Conservation (phyloP, 2,329 filamentous ascomycete genomes). For the Penicillium sp. region DNA sequence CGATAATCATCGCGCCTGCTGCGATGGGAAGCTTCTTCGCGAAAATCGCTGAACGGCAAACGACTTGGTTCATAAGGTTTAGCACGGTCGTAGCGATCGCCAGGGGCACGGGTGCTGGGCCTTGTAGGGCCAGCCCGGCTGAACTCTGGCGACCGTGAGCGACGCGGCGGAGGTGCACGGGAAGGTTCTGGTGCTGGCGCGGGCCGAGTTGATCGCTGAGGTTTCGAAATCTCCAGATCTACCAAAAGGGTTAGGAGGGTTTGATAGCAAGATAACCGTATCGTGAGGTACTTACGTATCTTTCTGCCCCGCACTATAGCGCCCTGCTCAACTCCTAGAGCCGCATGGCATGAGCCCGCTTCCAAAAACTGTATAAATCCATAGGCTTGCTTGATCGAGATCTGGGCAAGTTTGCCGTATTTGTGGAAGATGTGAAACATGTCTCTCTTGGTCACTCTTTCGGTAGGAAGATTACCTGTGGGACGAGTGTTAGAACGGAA, state of each 20-base stretch:
- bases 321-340: conserved; percentile 77
- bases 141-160: conserved; percentile 67
- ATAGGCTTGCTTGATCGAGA: conserved; percentile 94
- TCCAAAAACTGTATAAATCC: conserved; percentile 95
- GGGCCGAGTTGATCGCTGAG: conserved; percentile 74
- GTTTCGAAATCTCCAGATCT: conserved; percentile 90
- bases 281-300: conserved; percentile 69
- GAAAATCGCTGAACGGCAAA: conserved; percentile 50
- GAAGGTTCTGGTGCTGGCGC: conserved; percentile 38
- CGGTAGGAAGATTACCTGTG: conserved; percentile 84
- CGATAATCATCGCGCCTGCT: conserved; percentile 66
- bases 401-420: conserved; percentile 86
- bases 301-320: conserved; percentile 82
- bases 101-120: conserved; percentile 31
- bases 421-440: conserved; percentile 87
- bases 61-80: conserved; percentile 34
- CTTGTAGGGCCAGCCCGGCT: conserved; percentile 42
- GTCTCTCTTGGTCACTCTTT: conserved; percentile 90
- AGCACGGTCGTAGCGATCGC: conserved; percentile 49
- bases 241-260: conserved; percentile 7
- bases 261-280: not conserved
- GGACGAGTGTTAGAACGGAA: conserved; percentile 9
- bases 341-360: conserved; percentile 69
- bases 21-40: conserved; percentile 50
- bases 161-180: conserved; percentile 47